Conservation (phyloP, 2,329 filamentous ascomycete genomes). For the Metarhizium robertsii region DNA sequence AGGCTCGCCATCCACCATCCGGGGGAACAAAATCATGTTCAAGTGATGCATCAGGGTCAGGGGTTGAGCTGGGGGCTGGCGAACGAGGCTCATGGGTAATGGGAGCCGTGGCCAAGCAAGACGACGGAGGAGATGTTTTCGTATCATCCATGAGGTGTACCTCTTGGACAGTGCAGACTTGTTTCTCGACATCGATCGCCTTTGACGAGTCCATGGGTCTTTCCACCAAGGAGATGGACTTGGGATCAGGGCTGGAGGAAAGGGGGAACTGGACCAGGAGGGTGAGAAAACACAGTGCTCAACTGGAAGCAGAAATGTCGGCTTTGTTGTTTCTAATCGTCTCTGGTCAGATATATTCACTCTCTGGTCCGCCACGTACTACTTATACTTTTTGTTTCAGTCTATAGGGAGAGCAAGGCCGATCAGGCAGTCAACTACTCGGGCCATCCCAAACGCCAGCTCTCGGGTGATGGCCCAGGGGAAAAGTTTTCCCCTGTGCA, state of each 20-base stretch:
- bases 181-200: conserved; percentile 1
- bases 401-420: not conserved
- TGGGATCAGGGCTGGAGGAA: not conserved
- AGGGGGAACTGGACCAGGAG: not conserved
- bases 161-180: not conserved
- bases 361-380: not conserved
- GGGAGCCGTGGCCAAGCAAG: not conserved
- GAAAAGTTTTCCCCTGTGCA: not conserved
- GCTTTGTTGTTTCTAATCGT: no score
- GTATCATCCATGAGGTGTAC: not conserved
- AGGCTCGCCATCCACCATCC: conserved; percentile 39
- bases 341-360: not conserved
- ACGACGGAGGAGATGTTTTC: not conserved
- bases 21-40: conserved; percentile 16
- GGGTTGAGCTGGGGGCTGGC: not conserved
- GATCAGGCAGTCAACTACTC: not conserved
- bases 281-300: not conserved
- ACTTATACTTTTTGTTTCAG: not conserved
- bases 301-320: not conserved
- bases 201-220: not conserved
- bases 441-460: not conserved
- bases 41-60: conserved; percentile 4
- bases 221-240: not conserved
- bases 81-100: not conserved
- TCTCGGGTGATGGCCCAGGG: not conserved